Evolutionary conservation across 305 asterid genomes (phyloP).

Genomic region (Fraxinus xanthoxyloides): DNA sequence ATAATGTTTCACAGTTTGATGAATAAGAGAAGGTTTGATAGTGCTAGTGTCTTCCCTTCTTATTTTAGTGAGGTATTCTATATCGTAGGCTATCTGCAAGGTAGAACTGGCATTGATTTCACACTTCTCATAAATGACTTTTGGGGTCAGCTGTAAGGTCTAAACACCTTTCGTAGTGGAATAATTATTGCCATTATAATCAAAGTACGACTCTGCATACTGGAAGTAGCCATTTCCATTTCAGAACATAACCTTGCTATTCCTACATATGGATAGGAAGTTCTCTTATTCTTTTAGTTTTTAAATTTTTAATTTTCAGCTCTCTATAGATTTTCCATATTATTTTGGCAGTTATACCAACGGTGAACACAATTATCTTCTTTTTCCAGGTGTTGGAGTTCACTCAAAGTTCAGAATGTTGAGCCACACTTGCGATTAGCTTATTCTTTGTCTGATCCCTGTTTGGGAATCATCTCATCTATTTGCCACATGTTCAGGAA

Average conservation of each 20-base stretch:
- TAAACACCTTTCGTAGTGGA: background rate
- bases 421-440: background rate
- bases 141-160: background rate
- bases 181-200: background rate
- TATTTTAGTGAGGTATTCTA: background rate
- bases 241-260: background rate
- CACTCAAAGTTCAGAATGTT: background rate
- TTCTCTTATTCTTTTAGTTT: background rate
- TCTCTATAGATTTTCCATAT: background rate
- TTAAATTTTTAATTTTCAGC: background rate
- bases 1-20: background rate
- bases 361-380: background rate
- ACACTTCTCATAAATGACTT: background rate
- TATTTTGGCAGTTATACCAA: background rate
- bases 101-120: background rate
- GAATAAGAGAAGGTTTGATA: background rate
- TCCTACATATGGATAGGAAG: background rate
- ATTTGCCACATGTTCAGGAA: background rate
- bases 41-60: background rate
- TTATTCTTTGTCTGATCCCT: background rate
- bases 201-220: background rate
- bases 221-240: background rate
- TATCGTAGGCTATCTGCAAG: background rate
- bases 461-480: background rate
- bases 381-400: background rate